Conservation (phyloP, 2,329 filamentous ascomycete genomes). For the Cladosporium sp. region DNA sequence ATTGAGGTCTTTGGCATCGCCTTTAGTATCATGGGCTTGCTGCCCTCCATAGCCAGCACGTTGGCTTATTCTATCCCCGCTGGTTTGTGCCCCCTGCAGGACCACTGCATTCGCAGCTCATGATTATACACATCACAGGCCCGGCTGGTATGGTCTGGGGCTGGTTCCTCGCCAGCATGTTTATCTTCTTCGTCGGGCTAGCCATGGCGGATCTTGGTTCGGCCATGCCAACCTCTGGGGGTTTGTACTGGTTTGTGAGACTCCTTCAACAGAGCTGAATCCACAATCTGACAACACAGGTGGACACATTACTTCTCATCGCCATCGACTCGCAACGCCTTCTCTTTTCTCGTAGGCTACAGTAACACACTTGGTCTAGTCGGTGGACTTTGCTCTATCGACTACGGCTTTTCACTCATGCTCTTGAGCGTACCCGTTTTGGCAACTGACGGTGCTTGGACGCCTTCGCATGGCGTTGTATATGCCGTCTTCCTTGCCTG, state of each 20-base stretch:
- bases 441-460: constrained; percentile 58
- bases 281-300: constrained; percentile 27
- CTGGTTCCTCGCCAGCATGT: constrained; percentile 63
- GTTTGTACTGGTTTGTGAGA: constrained; percentile 59
- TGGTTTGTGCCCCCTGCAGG: background rate
- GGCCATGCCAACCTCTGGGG: constrained; percentile 60
- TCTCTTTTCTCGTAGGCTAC: constrained; percentile 64
- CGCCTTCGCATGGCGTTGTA: constrained; percentile 57
- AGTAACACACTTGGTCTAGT: constrained; percentile 63
- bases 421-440: constrained; percentile 62
- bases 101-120: background rate
- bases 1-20: constrained; percentile 60
- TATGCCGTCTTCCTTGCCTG: constrained; percentile 60
- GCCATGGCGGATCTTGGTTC: constrained; percentile 54
- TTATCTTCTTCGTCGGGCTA: constrained; percentile 55
- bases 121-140: constrained; percentile 37
- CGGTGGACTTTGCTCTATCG: constrained; percentile 64
- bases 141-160: constrained; percentile 64
- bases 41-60: constrained; percentile 63
- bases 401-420: constrained; percentile 61
- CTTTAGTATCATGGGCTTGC: constrained; percentile 58
- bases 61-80: constrained; percentile 61
- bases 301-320: constrained; percentile 63
- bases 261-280: constrained; percentile 42
- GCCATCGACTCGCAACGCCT: constrained; percentile 56